A percentile compares a stretch with the other conserved stretches of the same genome.
Evolutionary conservation across 2,329 filamentous ascomycete genomes (phyloP).

Genomic region (Monilinia polystroma): DNA sequence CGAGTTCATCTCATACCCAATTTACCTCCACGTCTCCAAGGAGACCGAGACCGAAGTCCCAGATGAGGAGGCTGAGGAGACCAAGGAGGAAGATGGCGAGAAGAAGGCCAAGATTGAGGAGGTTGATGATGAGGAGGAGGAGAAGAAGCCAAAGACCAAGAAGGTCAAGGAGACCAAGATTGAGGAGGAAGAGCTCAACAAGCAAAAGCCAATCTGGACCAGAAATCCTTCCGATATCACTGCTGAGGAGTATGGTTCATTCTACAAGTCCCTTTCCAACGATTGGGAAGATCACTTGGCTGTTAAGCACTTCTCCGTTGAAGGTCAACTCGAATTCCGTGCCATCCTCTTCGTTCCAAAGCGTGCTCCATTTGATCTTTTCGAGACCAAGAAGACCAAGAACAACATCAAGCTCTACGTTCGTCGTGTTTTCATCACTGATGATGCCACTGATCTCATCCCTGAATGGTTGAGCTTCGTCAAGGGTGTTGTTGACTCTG

Average conservation of each 20-base stretch:
- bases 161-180: constrained; percentile 98
- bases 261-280: constrained; percentile 99
- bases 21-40: constrained; percentile 99
- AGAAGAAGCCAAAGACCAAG: constrained; percentile 69
- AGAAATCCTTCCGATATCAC: constrained; percentile 95
- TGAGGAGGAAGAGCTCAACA: constrained; percentile 99
- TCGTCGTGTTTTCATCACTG: constrained; percentile 99
- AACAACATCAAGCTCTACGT: constrained; percentile 99
- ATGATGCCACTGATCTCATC: constrained; percentile 97
- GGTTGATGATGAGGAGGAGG: constrained; percentile 26
- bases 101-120: constrained; percentile 28
- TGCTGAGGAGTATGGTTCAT: constrained; percentile 94
- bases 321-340: constrained; percentile 99
- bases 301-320: constrained; percentile 99
- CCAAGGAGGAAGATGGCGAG: constrained; percentile 47
- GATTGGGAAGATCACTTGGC: constrained; percentile 99
- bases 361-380: constrained; percentile 98
- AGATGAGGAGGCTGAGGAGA: constrained; percentile 25
- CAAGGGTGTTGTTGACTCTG: constrained; percentile 99
- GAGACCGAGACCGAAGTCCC: constrained; percentile 97
- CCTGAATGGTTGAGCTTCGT: constrained; percentile 99
- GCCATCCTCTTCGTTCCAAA: constrained; percentile 99
- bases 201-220: constrained; percentile 99
- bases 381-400: constrained; percentile 99
- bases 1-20: constrained; percentile 99